A percentile compares a stretch with the other conserved stretches of the same genome.
These are phyloP conservation scores for Botrytis byssoidea DNA, from an alignment of 2,329 filamentous ascomycete species.

Conservation along the genomic window DNA sequence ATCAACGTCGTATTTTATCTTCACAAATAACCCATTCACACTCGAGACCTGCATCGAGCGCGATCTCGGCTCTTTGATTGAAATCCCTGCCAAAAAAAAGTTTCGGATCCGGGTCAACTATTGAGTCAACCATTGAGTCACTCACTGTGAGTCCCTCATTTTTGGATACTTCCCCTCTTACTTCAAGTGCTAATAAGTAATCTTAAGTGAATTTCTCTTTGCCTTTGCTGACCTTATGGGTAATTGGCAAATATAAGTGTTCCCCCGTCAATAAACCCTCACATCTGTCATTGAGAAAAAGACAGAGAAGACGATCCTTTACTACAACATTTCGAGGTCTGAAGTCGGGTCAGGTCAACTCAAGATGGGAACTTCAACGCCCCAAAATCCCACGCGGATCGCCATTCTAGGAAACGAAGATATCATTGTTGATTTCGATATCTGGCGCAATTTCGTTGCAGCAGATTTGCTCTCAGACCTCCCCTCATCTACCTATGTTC, in stretches of 20 bases:
- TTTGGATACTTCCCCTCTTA: background rate
- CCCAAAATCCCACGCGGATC: constrained; percentile 55
- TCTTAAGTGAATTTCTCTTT: background rate
- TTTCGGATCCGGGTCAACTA: constrained; percentile 15
- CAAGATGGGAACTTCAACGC: constrained; percentile 32
- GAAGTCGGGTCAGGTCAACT: background rate
- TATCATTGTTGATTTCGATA: constrained; percentile 87
- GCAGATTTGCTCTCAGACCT: constrained; percentile 76
- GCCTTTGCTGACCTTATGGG: background rate
- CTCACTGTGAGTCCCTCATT: background rate
- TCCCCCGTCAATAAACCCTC: background rate
- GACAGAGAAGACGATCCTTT: background rate
- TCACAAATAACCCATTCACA: background rate
- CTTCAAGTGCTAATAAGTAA: background rate
- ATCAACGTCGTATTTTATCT: background rate
- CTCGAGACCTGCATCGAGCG: constrained; percentile 7
- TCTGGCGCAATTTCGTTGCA: constrained; percentile 81
- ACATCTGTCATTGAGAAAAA: background rate
- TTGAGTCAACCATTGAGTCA: background rate
- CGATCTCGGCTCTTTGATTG: background rate
- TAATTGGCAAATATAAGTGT: constrained; percentile 10
- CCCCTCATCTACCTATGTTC: constrained; percentile 85
- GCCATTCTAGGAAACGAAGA: constrained; percentile 83
- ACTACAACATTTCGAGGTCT: background rate
- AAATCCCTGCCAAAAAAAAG: constrained; percentile 11